A percentile compares a stretch with the other conserved stretches of the same genome.
Conservation (phyloP, 768 basidiomycete genomes). For the Galerina sulciceps region DNA sequence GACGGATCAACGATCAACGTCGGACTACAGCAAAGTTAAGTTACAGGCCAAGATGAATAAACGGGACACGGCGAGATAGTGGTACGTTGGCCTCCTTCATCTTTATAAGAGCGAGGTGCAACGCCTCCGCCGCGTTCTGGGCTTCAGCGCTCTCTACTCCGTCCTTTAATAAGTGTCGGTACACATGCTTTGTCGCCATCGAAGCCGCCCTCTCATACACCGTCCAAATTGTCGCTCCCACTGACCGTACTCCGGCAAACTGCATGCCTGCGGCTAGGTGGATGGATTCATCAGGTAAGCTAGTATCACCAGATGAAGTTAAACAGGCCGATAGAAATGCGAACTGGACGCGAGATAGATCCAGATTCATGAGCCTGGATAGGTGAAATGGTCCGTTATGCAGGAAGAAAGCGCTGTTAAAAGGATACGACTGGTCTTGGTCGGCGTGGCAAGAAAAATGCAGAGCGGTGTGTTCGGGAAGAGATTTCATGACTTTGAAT, state of each 20-base stretch:
- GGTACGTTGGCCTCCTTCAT: background rate
- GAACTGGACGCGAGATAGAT: constrained; percentile 1
- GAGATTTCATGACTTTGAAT: background rate
- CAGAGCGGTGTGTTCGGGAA: background rate
- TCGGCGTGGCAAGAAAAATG: constrained; percentile 3
- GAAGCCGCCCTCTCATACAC: constrained; percentile 1
- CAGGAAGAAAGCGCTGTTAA: constrained; percentile 2
- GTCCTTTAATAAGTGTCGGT: background rate
- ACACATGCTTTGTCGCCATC: background rate
- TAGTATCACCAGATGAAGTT: constrained; percentile 1
- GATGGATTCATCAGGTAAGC: constrained; percentile 1
- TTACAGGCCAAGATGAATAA: constrained; percentile 1
- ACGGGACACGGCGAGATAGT: background rate
- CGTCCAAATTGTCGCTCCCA: constrained; percentile 1
- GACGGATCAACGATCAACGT: no score
- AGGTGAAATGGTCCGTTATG: background rate
- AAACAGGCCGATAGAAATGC: constrained; percentile 3
- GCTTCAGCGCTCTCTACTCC: background rate
- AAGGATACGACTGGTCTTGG: constrained; percentile 3
- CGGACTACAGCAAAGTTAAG: background rate
- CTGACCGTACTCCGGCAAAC: constrained; percentile 1
- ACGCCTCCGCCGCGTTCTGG: background rate
- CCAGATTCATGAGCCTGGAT: constrained; percentile 1
- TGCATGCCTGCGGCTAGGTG: constrained; percentile 8
- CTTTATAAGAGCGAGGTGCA: background rate